phyloP scores from a whole-genome alignment of 164 flowering plant species.

The Dillenia turbinata region DNA sequence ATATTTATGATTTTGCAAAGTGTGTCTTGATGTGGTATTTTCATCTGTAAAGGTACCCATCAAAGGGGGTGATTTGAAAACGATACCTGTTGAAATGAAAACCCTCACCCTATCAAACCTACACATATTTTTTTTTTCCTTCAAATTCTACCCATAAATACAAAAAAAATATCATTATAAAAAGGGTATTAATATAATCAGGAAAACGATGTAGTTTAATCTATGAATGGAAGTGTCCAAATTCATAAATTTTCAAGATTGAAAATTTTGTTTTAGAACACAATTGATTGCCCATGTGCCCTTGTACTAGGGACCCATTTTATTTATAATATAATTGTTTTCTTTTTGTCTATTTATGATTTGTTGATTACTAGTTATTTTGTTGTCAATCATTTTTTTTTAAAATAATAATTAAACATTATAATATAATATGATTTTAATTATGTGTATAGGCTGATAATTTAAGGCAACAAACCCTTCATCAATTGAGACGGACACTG shows the following conservation, averaged over 20 bases:
- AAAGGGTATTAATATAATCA: too few species aligned
- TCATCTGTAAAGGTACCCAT: too few species aligned
- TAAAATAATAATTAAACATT: too few species aligned
- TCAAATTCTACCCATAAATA: too few species aligned
- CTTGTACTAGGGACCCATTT: constrained; percentile 8
- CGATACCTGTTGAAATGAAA: constrained; percentile 15
- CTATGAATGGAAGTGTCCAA: constrained; percentile 41
- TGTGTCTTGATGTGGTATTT: too few species aligned
- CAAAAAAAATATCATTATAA: too few species aligned
- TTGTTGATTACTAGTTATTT: background rate
- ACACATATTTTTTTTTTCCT: too few species aligned
- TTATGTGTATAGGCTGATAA: constrained; percentile 69
- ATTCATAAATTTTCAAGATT: constrained; percentile 19
- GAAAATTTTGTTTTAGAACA: constrained; percentile 16
- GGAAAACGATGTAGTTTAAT: background rate
- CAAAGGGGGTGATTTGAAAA: too few species aligned
- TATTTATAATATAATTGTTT: background rate
- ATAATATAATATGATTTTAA: background rate
- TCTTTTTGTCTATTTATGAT: background rate
- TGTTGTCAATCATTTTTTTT: background rate
- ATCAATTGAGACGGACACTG: constrained; percentile 68
- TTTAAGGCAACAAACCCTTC: constrained; percentile 92
- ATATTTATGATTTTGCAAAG: too few species aligned
- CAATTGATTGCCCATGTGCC: constrained; percentile 11
- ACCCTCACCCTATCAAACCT: constrained; percentile 6